phyloP scores from a whole-genome alignment of 192 early-diverging fungal genomes.

The Haplosporangium gracile region DNA sequence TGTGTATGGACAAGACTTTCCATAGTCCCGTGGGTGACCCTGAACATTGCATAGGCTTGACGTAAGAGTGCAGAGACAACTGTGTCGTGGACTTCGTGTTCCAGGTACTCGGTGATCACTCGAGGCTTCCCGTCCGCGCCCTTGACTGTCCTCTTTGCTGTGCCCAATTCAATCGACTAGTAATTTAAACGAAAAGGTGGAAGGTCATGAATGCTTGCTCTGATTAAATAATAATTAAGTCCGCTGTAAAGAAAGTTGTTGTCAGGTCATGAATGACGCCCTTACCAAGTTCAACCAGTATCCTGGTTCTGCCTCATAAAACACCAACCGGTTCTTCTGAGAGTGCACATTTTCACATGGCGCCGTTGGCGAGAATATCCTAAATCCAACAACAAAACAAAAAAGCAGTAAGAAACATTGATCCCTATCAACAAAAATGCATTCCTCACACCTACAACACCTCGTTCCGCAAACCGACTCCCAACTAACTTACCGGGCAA shows the following conservation, averaged over 20 bases:
- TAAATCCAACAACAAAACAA: slow-evolving; percentile 15
- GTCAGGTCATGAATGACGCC: too few species aligned
- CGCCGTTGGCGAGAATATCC: slow-evolving; percentile 65
- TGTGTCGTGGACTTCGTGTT: slow-evolving; percentile 65
- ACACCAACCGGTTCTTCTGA: slow-evolving; percentile 70
- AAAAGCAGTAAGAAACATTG: background rate
- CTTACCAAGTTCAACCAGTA: slow-evolving; percentile 74
- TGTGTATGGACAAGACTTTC: slow-evolving; percentile 24
- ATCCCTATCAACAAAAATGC: background rate
- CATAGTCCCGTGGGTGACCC: slow-evolving; percentile 45
- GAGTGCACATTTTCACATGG: slow-evolving; percentile 71
- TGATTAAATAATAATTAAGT: too few species aligned
- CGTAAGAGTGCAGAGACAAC: slow-evolving; percentile 59
- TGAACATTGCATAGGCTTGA: slow-evolving; percentile 68
- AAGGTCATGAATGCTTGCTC: background rate
- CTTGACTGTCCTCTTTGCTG: slow-evolving; percentile 55
- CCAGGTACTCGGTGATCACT: slow-evolving; percentile 65
- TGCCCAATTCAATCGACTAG: slow-evolving; percentile 57
- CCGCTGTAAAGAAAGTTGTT: too few species aligned
- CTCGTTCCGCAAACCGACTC: background rate
- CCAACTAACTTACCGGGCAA: slow-evolving; percentile 62
- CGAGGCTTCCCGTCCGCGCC: slow-evolving; percentile 65
- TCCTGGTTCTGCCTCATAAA: slow-evolving; percentile 68
- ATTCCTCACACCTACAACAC: background rate
- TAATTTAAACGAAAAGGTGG: background rate